Base-by-base conservation (phyloP, 768 basidiomycete species). In the Pleurotus eryngii region DNA sequence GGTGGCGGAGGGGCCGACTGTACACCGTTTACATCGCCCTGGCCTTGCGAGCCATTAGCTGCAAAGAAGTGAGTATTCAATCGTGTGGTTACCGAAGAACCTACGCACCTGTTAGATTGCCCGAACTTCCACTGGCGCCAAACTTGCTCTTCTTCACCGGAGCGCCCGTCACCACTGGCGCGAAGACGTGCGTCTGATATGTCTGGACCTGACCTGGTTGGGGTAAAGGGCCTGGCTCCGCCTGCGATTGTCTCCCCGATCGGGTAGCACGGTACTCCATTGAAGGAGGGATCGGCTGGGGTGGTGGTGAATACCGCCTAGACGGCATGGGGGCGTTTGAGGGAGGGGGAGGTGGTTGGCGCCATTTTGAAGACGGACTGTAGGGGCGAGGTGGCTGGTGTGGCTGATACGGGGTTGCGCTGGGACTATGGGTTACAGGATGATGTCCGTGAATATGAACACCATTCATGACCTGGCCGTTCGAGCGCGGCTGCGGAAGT, bases 81-180 rank as follows among this genome's bases (percentile, higher is more conserved):
- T 9, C 8, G 8, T 11, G 30, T 35, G 8, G 30, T 35, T 3
- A 2, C 30, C 11, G 30, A 11, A 35, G 9, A 35, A 35, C 1
- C 9, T 11, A 35, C 11, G 30, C 30, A 35, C n/a, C 42, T 45
- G 42, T 17, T 9, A 45, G 20, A 45, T 45, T 45, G 5, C 42
- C 42, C 20, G 42, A 45, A 45, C 42, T 46, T 24, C 63, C 62
- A 46, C 68, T 67, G 1, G 71, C 64, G 56, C 22, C 43, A 30
- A 72, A 80, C 68, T 88, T 86, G 37, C 70, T 68, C 72, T 87
- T 87, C 73, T 89, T 89, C 15, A 77, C 78, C 2, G 87, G 86
- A 3, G 88, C 86, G 56, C 88, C 88, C 0, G 83, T 89, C 5
- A 88, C 85, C 3, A 84, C 82, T 2, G 87, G 85, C 5, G 87